Base-by-base conservation (phyloP, 2,329 filamentous ascomycete genomes). In the Epicoccum sorghinum region DNA sequence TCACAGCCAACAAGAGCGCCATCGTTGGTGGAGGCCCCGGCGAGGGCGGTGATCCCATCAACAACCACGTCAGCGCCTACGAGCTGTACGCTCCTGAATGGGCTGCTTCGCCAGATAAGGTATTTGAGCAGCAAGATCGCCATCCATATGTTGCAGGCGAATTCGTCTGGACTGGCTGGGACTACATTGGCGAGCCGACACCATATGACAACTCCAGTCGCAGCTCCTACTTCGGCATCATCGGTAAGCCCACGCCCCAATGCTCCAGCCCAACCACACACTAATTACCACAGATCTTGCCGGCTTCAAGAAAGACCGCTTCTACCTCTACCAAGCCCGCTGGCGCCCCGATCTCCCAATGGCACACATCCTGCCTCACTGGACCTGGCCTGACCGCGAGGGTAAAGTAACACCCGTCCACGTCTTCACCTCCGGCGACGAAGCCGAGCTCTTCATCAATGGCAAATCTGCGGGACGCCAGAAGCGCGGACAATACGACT, bases 291-390 rank as follows among this genome's bases (percentile, higher is more conserved):
- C 9, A 53, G 82, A 85, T 50, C 70, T 85, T 8, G 82, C 82
- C 0, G 83, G 83, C 1, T 85, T 85, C 69, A 76, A 74, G 50
- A 85, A 85, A 67, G 82, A 85, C 52, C 74, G 82, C 1, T 85
- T 79, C 66, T 84, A 77, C 57, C 61, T 84, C 4, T 85, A 85
- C 56, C 82, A 84, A 61, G 65, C 81, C 0, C 77, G 80, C 4
- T 86, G 82, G 83, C 71, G 77, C 3, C 73, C 82, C 0, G 77
- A 80, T 8, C 38, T 80, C 0, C 65, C 56, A 1, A 75, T 79
- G 63, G 82, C 79, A 3, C 81, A 84, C 59, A 78, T 84, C 18
- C 73, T 84, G 0, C 82, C 82, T 3, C 82, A 84, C 63, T 84
- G 82, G 82, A 83, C 73, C 13, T 85, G 81, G 80, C 78, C 80